Conservation (phyloP, 495 filamentous ascomycete genomes). For the Annulohypoxylon maeteangense region DNA sequence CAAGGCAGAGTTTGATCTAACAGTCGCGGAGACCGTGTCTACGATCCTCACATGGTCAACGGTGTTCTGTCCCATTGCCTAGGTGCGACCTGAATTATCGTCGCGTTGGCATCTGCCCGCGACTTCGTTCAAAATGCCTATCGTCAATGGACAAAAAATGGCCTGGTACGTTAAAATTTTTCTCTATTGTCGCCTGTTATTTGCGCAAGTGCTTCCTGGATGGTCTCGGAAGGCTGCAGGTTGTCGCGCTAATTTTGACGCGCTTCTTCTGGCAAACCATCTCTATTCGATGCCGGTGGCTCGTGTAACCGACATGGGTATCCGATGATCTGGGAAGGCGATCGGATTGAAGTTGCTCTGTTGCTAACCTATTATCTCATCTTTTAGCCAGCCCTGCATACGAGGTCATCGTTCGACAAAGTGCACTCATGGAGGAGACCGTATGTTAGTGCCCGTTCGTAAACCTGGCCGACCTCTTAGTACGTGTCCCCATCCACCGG, state of each 20-base stretch:
- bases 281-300: slow-evolving; percentile 12
- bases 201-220: neutral
- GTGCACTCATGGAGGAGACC: slow-evolving; percentile 77
- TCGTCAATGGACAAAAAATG: slow-evolving; percentile 68
- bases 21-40: neutral
- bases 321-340: slow-evolving; percentile 1
- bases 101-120: slow-evolving; percentile 19
- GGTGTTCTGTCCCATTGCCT: slow-evolving; percentile 3
- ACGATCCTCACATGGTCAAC: slow-evolving; percentile 19
- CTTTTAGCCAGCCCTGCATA: slow-evolving; percentile 79
- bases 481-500: slow-evolving; percentile 77
- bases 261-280: slow-evolving; percentile 24
- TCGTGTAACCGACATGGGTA: slow-evolving; percentile 27
- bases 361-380: slow-evolving; percentile 38
- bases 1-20: slow-evolving; percentile 10
- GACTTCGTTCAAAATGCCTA: slow-evolving; percentile 56
- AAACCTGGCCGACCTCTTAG: slow-evolving; percentile 83
- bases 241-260: slow-evolving; percentile 25
- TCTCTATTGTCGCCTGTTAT: slow-evolving; percentile 19
- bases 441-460: slow-evolving; percentile 80
- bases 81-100: slow-evolving; percentile 8
- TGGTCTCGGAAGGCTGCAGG: slow-evolving; percentile 36
- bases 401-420: slow-evolving; percentile 87
- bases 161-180: slow-evolving; percentile 61
- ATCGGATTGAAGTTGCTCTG: slow-evolving; percentile 3